Percentiles rank a stretch among this genome's conserved stretches.
phyloP scores from a whole-genome alignment of 2,329 filamentous ascomycete species.

The Pyrenophora seminiperda region DNA sequence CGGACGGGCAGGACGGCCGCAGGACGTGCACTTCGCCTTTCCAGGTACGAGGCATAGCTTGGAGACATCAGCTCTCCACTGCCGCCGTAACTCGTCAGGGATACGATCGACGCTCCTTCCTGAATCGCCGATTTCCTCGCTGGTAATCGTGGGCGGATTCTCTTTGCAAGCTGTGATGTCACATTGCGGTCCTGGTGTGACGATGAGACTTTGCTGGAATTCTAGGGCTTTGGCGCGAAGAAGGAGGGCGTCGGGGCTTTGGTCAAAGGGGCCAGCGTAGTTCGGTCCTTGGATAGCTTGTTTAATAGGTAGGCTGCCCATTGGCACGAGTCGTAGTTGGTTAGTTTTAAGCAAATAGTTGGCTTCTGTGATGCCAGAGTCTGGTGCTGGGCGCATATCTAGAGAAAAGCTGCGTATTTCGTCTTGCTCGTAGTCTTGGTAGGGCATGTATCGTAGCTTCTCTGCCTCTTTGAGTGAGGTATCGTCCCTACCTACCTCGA shows the following conservation, averaged over 20 bases:
- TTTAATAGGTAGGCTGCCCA: conserved; percentile 51
- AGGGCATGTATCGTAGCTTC: conserved; percentile 37
- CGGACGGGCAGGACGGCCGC: conserved; percentile 40
- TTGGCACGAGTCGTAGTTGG: conserved; percentile 45
- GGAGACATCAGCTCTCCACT: conserved; percentile 27
- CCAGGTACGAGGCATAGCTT: conserved; percentile 23
- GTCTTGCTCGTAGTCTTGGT: conserved; percentile 15
- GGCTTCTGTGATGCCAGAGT: conserved; percentile 36
- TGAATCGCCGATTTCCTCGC: conserved; percentile 49
- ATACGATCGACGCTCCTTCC: conserved; percentile 50
- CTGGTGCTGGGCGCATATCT: conserved; percentile 6
- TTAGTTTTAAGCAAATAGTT: conserved; percentile 36
- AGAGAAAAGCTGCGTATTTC: neutral
- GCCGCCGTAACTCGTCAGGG: conserved; percentile 44
- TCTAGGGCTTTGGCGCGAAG: conserved; percentile 35
- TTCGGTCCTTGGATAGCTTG: conserved; percentile 54
- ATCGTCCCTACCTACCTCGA: conserved; percentile 51
- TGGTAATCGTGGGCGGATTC: conserved; percentile 39
- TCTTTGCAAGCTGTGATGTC: conserved; percentile 36
- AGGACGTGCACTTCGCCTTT: conserved; percentile 43
- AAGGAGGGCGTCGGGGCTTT: conserved; percentile 28
- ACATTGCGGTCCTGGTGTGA: conserved; percentile 27
- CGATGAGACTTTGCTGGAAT: conserved; percentile 41
- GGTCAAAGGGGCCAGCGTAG: conserved; percentile 50
- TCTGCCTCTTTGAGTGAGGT: conserved; percentile 35